Base-by-base conservation (phyloP, 352 stramenopile genomes). In the Phytophthora hybrid region DNA sequence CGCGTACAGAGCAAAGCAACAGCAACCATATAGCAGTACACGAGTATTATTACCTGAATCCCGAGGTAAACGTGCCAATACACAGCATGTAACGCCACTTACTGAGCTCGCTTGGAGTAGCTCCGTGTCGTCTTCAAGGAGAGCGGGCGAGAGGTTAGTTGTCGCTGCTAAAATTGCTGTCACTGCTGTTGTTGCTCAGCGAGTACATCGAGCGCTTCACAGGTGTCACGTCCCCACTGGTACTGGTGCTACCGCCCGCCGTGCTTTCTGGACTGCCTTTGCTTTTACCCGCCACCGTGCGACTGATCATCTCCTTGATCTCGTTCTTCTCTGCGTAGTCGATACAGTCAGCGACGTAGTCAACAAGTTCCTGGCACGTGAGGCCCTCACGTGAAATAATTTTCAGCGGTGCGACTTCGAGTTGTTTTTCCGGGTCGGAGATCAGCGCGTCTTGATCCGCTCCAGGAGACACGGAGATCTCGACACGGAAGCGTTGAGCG, bases 381-480 rank as follows among this genome's bases (percentile, higher is more conserved):
- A 97, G 80, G 4, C 84, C 86, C 53, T 97, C 90, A 11, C 86
- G 82, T 21, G 90, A 97, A 55, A 97, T 93, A 56, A 93, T 92
- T 66, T 91, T 91, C 39, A 95, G 72, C 51, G 90, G 90, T 23
- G 88, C 87, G 4, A 97, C 88, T 18, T 89, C 71, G 14, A 94
- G 19, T 52, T 93, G 84, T 31, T 86, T 93, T 51, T 86, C 74
- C 21, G 77, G 74, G 34, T 93, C 83, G 13, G 78, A 82, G 10
- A 62, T 79, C 13, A 97, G 75, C 18, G 90, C 87, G 66, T 97
- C 87, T 57, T 91, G 83, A 41, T 90, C 87, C 4, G 90, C 90
- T 31, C 90, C 90, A 0, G 87, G 88, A 23, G 88, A 95, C 13
- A 97, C 82, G n/a, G 90, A 93, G 46, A 97, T 91, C 76, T 97